phyloP scores from a whole-genome alignment of 331 rosid species.

The Quercus tomentella region DNA sequence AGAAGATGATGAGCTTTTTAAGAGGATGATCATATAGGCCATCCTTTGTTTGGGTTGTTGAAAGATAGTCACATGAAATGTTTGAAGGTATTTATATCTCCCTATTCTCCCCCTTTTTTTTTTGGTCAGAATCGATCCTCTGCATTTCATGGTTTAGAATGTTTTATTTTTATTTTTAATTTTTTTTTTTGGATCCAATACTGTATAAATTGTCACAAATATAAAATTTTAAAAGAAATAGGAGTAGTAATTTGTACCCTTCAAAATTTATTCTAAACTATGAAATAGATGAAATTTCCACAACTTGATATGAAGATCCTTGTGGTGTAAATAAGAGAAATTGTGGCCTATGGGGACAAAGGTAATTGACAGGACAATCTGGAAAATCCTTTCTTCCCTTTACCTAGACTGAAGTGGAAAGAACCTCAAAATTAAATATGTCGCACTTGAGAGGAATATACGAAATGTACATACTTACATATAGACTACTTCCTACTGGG shows the following conservation, averaged over 20 bases:
- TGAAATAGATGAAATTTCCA: too few relatives aligned
- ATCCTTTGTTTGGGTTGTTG: conserved; percentile 48
- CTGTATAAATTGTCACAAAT: too few relatives aligned
- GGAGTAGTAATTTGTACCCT: too few relatives aligned
- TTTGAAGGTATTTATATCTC: conserved; percentile 32
- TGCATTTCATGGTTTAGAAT: too few relatives aligned
- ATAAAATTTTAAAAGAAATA: too few relatives aligned
- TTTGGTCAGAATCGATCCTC: too few relatives aligned
- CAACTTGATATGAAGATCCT: too few relatives aligned
- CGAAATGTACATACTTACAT: background rate
- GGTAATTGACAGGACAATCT: background rate
- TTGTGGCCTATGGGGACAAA: too few relatives aligned
- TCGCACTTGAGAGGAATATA: background rate
- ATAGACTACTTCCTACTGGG: background rate
- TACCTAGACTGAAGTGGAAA: background rate
- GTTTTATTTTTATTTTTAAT: too few relatives aligned
- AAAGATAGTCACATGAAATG: conserved; percentile 44
- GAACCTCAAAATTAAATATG: background rate
- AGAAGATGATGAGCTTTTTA: conserved; percentile 29
- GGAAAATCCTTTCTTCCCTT: background rate
- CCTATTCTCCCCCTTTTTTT: background rate
- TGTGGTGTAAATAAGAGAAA: too few relatives aligned
- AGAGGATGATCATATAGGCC: conserved; percentile 41
- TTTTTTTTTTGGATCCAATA: too few relatives aligned
- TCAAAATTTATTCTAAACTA: too few relatives aligned